A percentile compares a stretch with the other conserved stretches of the same genome.
Evolutionary conservation across 768 basidiomycete genomes (phyloP).

Genomic region (Leccinum incarnatum): DNA sequence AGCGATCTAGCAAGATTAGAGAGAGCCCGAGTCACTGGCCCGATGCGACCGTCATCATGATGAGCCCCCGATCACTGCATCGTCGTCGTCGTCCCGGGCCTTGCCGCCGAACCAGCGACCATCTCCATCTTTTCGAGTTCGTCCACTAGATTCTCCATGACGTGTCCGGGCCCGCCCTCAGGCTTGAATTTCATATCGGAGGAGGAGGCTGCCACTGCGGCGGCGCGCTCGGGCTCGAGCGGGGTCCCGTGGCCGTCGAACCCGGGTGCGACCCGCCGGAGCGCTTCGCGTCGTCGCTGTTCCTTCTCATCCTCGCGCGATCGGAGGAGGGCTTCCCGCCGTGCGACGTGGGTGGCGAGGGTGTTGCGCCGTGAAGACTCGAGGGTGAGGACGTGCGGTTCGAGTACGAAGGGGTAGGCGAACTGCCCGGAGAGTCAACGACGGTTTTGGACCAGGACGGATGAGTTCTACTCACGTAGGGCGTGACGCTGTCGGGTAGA

Average conservation of each 20-base stretch:
- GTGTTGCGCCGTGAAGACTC: conserved; percentile 71
- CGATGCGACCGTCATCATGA: too few species aligned
- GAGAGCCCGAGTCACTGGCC: too few species aligned
- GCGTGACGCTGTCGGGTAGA: conserved; percentile 82
- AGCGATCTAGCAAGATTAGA: neutral
- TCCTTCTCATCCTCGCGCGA: conserved; percentile 79
- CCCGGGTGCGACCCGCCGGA: conserved; percentile 79
- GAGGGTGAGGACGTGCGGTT: conserved; percentile 75
- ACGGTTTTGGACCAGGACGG: neutral
- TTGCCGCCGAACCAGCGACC: conserved; percentile 16
- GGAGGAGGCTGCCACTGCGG: neutral
- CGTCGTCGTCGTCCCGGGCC: neutral
- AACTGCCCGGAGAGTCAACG: conserved; percentile 53
- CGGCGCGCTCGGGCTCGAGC: conserved; percentile 34
- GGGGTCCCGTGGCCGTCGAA: conserved; percentile 66
- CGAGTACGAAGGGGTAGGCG: conserved; percentile 93
- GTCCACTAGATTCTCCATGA: conserved; percentile 83
- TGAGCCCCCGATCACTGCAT: neutral
- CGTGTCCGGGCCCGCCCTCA: conserved; percentile 35
- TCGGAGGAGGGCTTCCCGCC: conserved; percentile 68
- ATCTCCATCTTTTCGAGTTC: conserved; percentile 66
- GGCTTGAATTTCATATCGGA: neutral
- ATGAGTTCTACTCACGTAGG: conserved; percentile 60
- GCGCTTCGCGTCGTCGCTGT: conserved; percentile 55
- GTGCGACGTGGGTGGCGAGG: conserved; percentile 60